Base-by-base conservation (phyloP, 2,329 filamentous ascomycete species). In the Shiraia bambusicola region DNA sequence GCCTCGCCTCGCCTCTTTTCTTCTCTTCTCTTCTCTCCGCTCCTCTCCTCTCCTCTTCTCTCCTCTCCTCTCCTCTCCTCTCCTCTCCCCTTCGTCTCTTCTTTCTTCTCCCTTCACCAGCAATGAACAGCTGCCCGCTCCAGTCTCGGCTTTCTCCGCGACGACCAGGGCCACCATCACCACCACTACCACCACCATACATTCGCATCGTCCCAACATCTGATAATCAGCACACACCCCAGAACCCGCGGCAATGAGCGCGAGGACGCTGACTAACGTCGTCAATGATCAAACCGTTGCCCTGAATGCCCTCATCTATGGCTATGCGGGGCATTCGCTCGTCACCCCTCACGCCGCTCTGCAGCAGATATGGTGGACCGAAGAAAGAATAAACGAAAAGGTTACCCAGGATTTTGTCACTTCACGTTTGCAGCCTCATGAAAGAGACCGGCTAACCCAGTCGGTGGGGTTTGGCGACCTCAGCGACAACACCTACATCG, bases 401-500 rank as follows among this genome's bases (percentile, higher is more conserved):
- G 83, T 89, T 56, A 88, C 83, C 41, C 75, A 80, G 49, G 73
- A 81, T 43, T 89, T 83, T 59, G 80, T 89, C 48, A 76, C 78
- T 36, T 80, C 80, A 28, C 79, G 86, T 44, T 74, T 90, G 29
- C 73, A 79, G 34, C 77, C 80, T 28, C 76, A 81, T 47, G 84
- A 87, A 65, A 74, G 81, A 51, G 73, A 77, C 40, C 79, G 79
- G 39, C 71, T 91, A 33, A 78, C 85, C 57, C 72, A 73, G 28
- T 80, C 81, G 7, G 72, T 88, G 33, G 79, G 74, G 10, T 88
- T 88, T 63, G 85, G 85, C 22, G 82, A 83, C 54, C 62, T 81
- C 42, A 88, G 85, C 3, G 82, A 88, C 63, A 80, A 84, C 49
- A 88, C 85, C 1, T 90, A 90, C 63, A 83, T 86, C 73, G 85